phyloP scores from a whole-genome alignment of 495 filamentous ascomycete genomes.

The Poronia punctata region DNA sequence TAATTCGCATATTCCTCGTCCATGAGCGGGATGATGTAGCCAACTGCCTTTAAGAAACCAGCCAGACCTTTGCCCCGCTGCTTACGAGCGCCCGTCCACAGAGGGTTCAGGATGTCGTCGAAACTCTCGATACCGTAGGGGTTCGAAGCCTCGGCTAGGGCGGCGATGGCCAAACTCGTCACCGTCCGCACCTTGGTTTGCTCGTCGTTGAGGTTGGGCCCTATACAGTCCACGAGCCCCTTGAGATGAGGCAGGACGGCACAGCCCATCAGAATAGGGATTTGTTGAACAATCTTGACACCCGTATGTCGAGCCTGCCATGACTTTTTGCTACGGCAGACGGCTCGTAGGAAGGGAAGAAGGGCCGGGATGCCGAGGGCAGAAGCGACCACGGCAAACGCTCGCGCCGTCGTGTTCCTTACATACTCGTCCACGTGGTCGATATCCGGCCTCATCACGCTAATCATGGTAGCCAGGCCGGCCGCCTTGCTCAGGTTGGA shows the following conservation, averaged over 20 bases:
- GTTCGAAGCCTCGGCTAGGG: slow-evolving; percentile 91
- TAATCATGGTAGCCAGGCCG: slow-evolving; percentile 98
- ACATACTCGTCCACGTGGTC: slow-evolving; percentile 98
- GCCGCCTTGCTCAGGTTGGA: slow-evolving; percentile 95
- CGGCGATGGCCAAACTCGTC: slow-evolving; percentile 90
- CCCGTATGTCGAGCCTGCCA: slow-evolving; percentile 99
- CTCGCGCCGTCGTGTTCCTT: slow-evolving; percentile 95
- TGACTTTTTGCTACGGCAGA: slow-evolving; percentile 95
- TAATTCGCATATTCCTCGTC: slow-evolving; percentile 99
- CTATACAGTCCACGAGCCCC: slow-evolving; percentile 93
- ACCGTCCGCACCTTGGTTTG: slow-evolving; percentile 96
- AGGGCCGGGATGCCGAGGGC: slow-evolving; percentile 94
- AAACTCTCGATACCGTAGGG: slow-evolving; percentile 99
- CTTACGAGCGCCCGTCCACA: slow-evolving; percentile 93
- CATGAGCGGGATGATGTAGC: slow-evolving; percentile 98
- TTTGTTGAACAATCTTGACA: slow-evolving; percentile 98
- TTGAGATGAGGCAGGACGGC: slow-evolving; percentile 95
- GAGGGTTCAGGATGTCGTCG: slow-evolving; percentile 91
- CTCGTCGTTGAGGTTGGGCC: slow-evolving; percentile 91
- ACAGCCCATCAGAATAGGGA: slow-evolving; percentile 98
- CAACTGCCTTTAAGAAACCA: slow-evolving; percentile 94
- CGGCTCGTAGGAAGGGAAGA: slow-evolving; percentile 88
- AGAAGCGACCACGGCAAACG: slow-evolving; percentile 95
- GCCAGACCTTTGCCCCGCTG: slow-evolving; percentile 95
- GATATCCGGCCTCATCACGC: slow-evolving; percentile 97